phyloP scores from a whole-genome alignment of 805 yeast genomes.

The Metschnikowia peoriensis region DNA sequence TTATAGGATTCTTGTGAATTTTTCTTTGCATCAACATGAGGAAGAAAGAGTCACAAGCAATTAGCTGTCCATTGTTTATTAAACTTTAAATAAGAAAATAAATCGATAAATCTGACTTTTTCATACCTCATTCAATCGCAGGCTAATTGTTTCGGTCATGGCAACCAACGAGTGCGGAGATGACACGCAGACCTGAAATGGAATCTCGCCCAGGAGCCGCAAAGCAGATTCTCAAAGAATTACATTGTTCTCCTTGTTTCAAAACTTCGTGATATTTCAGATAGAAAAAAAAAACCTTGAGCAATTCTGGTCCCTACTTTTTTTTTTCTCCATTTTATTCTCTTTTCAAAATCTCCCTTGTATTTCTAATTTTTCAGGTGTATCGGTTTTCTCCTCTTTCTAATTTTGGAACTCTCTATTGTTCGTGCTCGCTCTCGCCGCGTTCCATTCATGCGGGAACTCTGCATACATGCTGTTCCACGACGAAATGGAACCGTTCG shows the following conservation, averaged over 20 bases:
- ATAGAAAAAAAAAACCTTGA: too few species aligned
- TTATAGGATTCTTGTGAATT: too few species aligned
- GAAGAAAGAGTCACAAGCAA: too few species aligned
- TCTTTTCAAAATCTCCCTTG: too few species aligned
- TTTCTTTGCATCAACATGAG: too few species aligned
- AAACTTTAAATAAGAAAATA: too few species aligned
- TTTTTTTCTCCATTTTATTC: neutral
- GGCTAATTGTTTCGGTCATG: neutral
- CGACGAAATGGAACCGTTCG: neutral
- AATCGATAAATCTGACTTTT: too few species aligned
- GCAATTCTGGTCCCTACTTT: neutral
- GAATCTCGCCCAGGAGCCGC: neutral
- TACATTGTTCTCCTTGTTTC: neutral
- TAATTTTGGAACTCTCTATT: neutral
- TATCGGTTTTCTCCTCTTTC: neutral
- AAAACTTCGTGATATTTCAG: neutral
- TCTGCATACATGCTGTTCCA: constrained; percentile 7
- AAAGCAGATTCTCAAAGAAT: neutral
- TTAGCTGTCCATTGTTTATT: too few species aligned
- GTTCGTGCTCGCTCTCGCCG: neutral
- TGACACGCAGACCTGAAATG: constrained; percentile 1
- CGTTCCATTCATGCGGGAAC: constrained; percentile 3
- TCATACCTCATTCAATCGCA: too few species aligned
- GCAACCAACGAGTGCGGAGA: neutral
- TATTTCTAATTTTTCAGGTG: neutral